Conservation (phyloP, 495 filamentous ascomycete genomes). For the Penicillium argentinense region DNA sequence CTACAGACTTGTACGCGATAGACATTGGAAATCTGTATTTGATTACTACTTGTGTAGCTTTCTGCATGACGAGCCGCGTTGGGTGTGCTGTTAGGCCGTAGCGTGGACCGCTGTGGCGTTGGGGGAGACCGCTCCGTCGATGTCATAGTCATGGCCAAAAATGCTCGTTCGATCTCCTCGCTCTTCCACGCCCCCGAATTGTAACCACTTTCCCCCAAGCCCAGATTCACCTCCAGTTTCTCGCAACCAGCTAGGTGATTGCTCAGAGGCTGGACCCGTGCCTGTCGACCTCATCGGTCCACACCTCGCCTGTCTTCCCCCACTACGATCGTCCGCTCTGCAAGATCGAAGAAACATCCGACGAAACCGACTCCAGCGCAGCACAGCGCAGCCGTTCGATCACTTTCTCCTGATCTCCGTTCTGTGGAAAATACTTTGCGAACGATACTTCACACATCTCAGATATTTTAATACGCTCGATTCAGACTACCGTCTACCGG, state of each 20-base stretch:
- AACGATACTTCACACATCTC: too few species aligned
- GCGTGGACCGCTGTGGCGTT: constrained; percentile 28
- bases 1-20: constrained; percentile 41
- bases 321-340: constrained; percentile 23
- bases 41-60: constrained; percentile 1
- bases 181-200: neutral
- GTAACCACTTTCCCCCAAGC: neutral
- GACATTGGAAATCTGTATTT: constrained; percentile 30
- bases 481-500: constrained; percentile 11
- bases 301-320: constrained; percentile 23
- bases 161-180: constrained; percentile 11
- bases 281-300: constrained; percentile 20
- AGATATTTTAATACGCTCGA: constrained; percentile 9
- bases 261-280: constrained; percentile 11
- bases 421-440: too few species aligned
- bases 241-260: constrained; percentile 4
- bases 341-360: neutral
- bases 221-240: neutral
- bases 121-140: constrained; percentile 31
- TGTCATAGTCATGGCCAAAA: constrained; percentile 27
- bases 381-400: constrained; percentile 3
- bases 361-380: too few species aligned
- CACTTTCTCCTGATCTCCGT: neutral
- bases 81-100: constrained; percentile 8
- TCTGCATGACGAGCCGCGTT: neutral